phyloP scores from a whole-genome alignment of 768 basidiomycete genomes.

The Chlorophyllum brunneum region DNA sequence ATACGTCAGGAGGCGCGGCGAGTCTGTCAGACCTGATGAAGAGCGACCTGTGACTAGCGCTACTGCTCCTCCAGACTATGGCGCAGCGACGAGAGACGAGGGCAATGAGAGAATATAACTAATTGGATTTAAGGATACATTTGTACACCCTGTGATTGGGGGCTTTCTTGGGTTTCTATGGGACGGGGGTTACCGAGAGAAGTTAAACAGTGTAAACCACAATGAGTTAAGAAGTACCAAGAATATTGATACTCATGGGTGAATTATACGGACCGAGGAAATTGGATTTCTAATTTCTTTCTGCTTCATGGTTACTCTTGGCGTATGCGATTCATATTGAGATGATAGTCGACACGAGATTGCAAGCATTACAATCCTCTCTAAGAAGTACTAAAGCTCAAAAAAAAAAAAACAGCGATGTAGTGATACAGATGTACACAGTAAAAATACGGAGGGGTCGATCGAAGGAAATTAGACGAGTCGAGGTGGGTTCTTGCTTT shows the following conservation, averaged over 20 bases:
- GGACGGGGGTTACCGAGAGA: too few species aligned
- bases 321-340: too few species aligned
- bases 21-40: slow-evolving; percentile 12
- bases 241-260: too few species aligned
- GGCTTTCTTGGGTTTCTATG: too few species aligned
- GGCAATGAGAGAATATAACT: neutral
- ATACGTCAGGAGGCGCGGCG: slow-evolving; percentile 42
- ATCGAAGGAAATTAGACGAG: slow-evolving; percentile 20
- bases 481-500: slow-evolving; percentile 26
- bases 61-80: neutral
- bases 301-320: too few species aligned
- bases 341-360: too few species aligned
- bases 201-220: too few species aligned
- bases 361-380: neutral
- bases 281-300: too few species aligned
- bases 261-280: too few species aligned
- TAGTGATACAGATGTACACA: neutral
- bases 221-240: too few species aligned
- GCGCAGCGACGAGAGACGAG: neutral
- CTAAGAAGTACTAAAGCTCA: neutral
- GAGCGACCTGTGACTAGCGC: slow-evolving; percentile 11
- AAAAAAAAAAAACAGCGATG: neutral
- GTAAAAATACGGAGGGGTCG: slow-evolving; percentile 9
- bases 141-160: too few species aligned
- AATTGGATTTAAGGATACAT: neutral